These are phyloP conservation scores for Fagopyrum esculentum DNA, from an alignment of 148 eudicot genomes.

Conservation along the genomic window DNA sequence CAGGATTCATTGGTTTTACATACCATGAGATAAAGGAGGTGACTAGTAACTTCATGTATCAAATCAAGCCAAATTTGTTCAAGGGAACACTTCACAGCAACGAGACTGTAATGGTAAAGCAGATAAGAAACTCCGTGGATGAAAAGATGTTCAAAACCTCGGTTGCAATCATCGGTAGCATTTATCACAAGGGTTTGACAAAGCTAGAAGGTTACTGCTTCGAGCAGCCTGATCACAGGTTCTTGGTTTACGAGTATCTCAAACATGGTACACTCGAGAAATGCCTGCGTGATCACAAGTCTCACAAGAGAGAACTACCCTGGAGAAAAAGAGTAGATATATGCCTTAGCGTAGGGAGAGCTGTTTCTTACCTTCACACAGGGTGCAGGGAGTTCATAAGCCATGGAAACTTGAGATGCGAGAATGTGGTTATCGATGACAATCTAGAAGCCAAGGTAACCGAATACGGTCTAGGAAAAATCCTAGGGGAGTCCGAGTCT, in stretches of 20 bases:
- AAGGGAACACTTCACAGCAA: slow-evolving; percentile 29
- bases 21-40: slow-evolving; percentile 43
- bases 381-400: slow-evolving; percentile 54
- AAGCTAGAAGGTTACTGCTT: slow-evolving; percentile 54
- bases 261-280: slow-evolving; percentile 37
- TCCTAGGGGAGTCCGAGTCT: slow-evolving; percentile 15
- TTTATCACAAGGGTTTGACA: slow-evolving; percentile 43
- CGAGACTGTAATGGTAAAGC: slow-evolving; percentile 34
- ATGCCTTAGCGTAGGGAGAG: slow-evolving; percentile 40
- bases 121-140: slow-evolving; percentile 20
- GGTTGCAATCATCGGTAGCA: slow-evolving; percentile 36
- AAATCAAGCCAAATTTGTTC: slow-evolving; percentile 33
- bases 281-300: slow-evolving; percentile 35
- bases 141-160: slow-evolving; percentile 38
- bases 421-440: slow-evolving; percentile 44
- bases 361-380: slow-evolving; percentile 50
- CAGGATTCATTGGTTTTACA: slow-evolving; percentile 32
- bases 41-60: slow-evolving; percentile 44
- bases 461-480: slow-evolving; percentile 35
- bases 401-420: slow-evolving; percentile 47
- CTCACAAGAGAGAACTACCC: slow-evolving; percentile 32
- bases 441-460: slow-evolving; percentile 42
- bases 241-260: slow-evolving; percentile 44
- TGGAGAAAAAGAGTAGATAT: slow-evolving; percentile 50
- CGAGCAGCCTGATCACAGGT: slow-evolving; percentile 35